phyloP scores from a whole-genome alignment of 2,329 filamentous ascomycete species.

The Colletotrichum musae region DNA sequence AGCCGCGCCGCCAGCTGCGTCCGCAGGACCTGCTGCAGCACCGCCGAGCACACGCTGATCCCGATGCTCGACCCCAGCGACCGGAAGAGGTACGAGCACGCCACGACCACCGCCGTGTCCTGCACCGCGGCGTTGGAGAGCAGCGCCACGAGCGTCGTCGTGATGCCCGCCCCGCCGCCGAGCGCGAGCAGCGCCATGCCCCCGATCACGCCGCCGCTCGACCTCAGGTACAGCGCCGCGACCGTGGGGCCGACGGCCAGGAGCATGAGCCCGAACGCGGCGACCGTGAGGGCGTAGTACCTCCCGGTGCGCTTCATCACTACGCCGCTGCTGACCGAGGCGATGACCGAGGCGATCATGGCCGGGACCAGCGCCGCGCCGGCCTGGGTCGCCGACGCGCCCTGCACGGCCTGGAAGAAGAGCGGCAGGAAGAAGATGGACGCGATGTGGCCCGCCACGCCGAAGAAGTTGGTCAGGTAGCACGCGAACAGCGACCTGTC shows the following conservation, averaged over 20 bases:
- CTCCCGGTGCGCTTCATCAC: slow-evolving; percentile 79
- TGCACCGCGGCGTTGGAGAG: slow-evolving; percentile 77
- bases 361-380: slow-evolving; percentile 77
- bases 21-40: slow-evolving; percentile 79
- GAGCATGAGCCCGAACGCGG: slow-evolving; percentile 67
- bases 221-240: slow-evolving; percentile 65
- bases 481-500: slow-evolving; percentile 75
- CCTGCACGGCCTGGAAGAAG: slow-evolving; percentile 82
- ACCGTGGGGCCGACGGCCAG: slow-evolving; percentile 70
- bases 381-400: slow-evolving; percentile 73
- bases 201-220: slow-evolving; percentile 65
- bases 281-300: slow-evolving; percentile 79
- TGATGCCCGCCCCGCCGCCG: slow-evolving; percentile 69
- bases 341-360: slow-evolving; percentile 73
- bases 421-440: slow-evolving; percentile 82
- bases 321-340: slow-evolving; percentile 75
- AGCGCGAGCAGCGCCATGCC: slow-evolving; percentile 67
- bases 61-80: slow-evolving; percentile 84
- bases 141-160: slow-evolving; percentile 79
- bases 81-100: slow-evolving; percentile 86
- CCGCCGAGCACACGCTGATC: slow-evolving; percentile 78
- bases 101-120: slow-evolving; percentile 82
- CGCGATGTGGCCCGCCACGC: slow-evolving; percentile 70
- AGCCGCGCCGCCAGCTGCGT: slow-evolving; percentile 68
- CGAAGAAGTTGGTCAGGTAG: slow-evolving; percentile 82